Percentiles rank a stretch among this genome's conserved stretches.
Evolutionary conservation across 352 stramenopile species (phyloP).

Genomic region (Phytophthora megakarya): DNA sequence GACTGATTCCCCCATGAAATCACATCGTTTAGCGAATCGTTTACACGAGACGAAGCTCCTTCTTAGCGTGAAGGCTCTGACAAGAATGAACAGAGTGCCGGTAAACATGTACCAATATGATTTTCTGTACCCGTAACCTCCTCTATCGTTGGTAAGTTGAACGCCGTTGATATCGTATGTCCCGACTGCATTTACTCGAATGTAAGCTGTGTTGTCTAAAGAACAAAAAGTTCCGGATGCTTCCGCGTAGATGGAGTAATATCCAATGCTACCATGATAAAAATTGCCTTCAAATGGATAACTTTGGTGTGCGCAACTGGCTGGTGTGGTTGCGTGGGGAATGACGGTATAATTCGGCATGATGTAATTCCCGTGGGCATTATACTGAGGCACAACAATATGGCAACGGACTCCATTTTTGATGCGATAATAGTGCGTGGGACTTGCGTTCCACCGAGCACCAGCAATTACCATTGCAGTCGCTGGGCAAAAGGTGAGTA

Average conservation of each 20-base stretch:
- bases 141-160: conserved; percentile 14
- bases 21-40: conserved; percentile 14
- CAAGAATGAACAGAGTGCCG: conserved; percentile 15
- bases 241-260: conserved; percentile 38
- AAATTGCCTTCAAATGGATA: conserved; percentile 30
- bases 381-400: conserved; percentile 22
- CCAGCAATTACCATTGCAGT: conserved; percentile 17
- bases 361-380: conserved; percentile 21
- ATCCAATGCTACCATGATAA: conserved; percentile 38
- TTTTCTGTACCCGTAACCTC: conserved; percentile 15
- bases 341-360: background rate
- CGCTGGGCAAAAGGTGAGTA: conserved; percentile 13
- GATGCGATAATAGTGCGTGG: conserved; percentile 17
- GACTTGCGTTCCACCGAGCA: conserved; percentile 21
- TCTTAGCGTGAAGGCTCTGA: conserved; percentile 17
- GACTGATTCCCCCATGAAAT: conserved; percentile 11
- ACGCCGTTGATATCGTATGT: conserved; percentile 32
- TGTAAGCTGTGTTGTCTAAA: conserved; percentile 13
- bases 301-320: conserved; percentile 9
- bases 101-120: conserved; percentile 36
- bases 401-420: conserved; percentile 13
- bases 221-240: conserved; percentile 22
- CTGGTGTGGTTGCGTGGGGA: background rate
- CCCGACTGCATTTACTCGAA: conserved; percentile 9
- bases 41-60: conserved; percentile 28